A percentile compares a stretch with the other conserved stretches of the same genome.
These are phyloP conservation scores for Clavaria fumosa DNA, from an alignment of 768 basidiomycete species.

Conservation along the genomic window DNA sequence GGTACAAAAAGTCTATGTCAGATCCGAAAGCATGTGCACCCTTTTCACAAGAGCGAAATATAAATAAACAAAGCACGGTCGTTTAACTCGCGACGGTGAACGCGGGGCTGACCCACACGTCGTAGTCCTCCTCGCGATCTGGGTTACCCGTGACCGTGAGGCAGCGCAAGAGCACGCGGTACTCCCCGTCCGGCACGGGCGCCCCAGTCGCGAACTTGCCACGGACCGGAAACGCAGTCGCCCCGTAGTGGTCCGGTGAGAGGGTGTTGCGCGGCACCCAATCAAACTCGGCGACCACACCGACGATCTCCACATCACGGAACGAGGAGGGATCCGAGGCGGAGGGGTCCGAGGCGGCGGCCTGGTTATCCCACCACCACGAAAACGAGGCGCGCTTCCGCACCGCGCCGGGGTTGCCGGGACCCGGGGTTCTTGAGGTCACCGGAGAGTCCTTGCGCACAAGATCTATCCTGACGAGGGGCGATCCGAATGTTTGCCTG, in stretches of 20 bases:
- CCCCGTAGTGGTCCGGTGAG: slow-evolving; percentile 17
- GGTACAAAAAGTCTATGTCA: no score
- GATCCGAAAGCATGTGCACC: no score
- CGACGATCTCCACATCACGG: no score
- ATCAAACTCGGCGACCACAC: slow-evolving; percentile 4
- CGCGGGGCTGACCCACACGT: slow-evolving; percentile 31
- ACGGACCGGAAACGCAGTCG: slow-evolving; percentile 14
- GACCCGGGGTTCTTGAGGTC: slow-evolving; percentile 9
- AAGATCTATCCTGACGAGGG: slow-evolving; percentile 30
- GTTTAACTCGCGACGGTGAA: slow-evolving; percentile 16
- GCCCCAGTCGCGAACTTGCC: slow-evolving; percentile 30
- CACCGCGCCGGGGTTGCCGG: no score
- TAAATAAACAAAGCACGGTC: no score
- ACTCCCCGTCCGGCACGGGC: slow-evolving; percentile 26
- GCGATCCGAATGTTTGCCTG: slow-evolving; percentile 35
- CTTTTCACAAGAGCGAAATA: no score
- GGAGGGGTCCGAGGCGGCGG: no score
- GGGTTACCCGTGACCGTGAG: slow-evolving; percentile 29
- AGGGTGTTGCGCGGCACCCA: background rate
- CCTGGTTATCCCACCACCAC: background rate
- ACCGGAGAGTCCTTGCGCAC: slow-evolving; percentile 28
- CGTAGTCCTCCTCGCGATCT: slow-evolving; percentile 27
- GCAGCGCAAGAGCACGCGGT: slow-evolving; percentile 25
- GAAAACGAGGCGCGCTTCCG: slow-evolving; percentile 18
- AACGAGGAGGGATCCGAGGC: no score